Conservation (phyloP, 2,329 filamentous ascomycete genomes). For the Escovopsis sp. region DNA sequence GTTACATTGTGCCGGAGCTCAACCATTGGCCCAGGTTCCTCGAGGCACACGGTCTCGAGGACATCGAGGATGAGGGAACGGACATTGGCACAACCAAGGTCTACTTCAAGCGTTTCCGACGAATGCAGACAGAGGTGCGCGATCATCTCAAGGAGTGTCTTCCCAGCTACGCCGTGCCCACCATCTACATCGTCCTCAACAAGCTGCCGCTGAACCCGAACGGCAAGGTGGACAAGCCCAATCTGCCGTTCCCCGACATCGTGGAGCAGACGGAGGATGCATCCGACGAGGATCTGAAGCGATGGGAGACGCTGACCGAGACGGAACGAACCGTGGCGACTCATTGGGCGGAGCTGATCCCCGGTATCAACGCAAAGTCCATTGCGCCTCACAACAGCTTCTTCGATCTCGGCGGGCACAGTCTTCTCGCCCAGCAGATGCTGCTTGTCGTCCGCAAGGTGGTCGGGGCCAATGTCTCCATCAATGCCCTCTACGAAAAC, state of each 20-base stretch:
- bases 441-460: constrained; percentile 40
- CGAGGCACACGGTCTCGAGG: constrained; percentile 35
- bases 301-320: constrained; percentile 32
- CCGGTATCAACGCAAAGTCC: constrained; percentile 50
- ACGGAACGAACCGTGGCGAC: constrained; percentile 28
- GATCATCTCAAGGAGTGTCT: constrained; percentile 54
- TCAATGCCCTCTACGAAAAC: constrained; percentile 17
- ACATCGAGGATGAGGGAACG: constrained; percentile 37
- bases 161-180: constrained; percentile 21
- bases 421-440: constrained; percentile 53
- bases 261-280: constrained; percentile 39
- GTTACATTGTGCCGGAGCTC: constrained; percentile 72
- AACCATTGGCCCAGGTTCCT: constrained; percentile 60
- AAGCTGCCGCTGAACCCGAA: constrained; percentile 51
- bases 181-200: constrained; percentile 18
- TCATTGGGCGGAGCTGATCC: constrained; percentile 60
- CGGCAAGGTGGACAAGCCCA: constrained; percentile 66
- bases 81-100: constrained; percentile 29
- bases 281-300: constrained; percentile 25
- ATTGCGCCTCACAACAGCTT: constrained; percentile 25
- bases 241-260: constrained; percentile 66
- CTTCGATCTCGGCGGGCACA: constrained; percentile 26
- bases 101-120: constrained; percentile 29
- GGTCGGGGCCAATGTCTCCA: constrained; percentile 16
- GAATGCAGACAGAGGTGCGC: constrained; percentile 36